Percentiles rank a stretch among this genome's conserved stretches.
phyloP scores from a whole-genome alignment of 441 rosid species.

The Erodium moschatum region DNA sequence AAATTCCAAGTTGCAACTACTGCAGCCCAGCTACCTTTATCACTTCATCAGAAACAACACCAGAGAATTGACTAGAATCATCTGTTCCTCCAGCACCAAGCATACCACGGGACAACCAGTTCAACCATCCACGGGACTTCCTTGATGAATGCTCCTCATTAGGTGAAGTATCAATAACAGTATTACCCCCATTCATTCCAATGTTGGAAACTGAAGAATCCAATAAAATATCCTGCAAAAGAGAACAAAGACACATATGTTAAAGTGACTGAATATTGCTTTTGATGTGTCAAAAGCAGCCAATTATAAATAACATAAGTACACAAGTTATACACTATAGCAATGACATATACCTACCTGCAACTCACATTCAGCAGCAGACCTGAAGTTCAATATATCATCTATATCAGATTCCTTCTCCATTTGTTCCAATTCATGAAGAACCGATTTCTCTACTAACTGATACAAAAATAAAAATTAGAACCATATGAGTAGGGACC shows the following conservation, averaged over 20 bases:
- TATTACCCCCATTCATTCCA: slow-evolving; percentile 29
- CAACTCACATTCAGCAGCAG: slow-evolving; percentile 76
- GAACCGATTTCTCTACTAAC: slow-evolving; percentile 56
- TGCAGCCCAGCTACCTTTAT: slow-evolving; percentile 53
- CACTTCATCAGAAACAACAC: slow-evolving; percentile 89
- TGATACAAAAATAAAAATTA: slow-evolving; percentile 25
- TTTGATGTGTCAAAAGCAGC: slow-evolving; percentile 12
- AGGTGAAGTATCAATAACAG: slow-evolving; percentile 40
- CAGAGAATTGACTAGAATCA: slow-evolving; percentile 86
- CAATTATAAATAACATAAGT: slow-evolving; percentile 14
- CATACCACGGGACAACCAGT: slow-evolving; percentile 97
- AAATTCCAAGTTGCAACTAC: slow-evolving; percentile 18
- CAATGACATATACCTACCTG: slow-evolving; percentile 49
- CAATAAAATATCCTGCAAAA: slow-evolving; percentile 45
- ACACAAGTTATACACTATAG: slow-evolving; percentile 7
- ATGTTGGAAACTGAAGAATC: slow-evolving; percentile 29
- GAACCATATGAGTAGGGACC: slow-evolving; percentile 16
- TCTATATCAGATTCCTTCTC: slow-evolving; percentile 82
- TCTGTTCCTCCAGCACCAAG: slow-evolving; percentile 99
- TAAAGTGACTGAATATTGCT: slow-evolving; percentile 2
- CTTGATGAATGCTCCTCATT: slow-evolving; percentile 48
- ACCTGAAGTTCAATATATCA: slow-evolving; percentile 72
- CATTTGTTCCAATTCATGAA: slow-evolving; percentile 75
- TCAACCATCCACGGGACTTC: slow-evolving; percentile 88
- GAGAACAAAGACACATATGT: slow-evolving; percentile 19